Evolutionary conservation across 2,329 filamentous ascomycete species (phyloP), one percentile per base, ranked within the genome.

Genomic region (Monosporascus sp.): DNA sequence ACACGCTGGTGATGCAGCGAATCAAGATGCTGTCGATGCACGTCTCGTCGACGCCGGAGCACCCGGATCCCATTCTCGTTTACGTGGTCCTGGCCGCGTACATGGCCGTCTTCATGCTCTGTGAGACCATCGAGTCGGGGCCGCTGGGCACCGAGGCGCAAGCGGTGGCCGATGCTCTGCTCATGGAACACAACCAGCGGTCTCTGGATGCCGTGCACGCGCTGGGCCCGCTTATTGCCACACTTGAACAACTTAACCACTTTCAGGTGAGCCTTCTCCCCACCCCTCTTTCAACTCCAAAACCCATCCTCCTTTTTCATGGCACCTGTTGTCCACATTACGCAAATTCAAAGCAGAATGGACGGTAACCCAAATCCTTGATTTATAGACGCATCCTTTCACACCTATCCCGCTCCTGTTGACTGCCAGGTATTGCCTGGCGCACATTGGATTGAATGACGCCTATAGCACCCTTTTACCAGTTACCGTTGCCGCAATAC

Each of bases 321-420:
- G n/a, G n/a, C n/a, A n/a, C n/a, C n/a, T n/a, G n/a, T n/a, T n/a
- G n/a, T n/a, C n/a, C n/a, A n/a, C n/a, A n/a, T n/a, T n/a, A n/a
- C n/a, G n/a, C n/a, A n/a, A n/a, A n/a, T n/a, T n/a, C n/a, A n/a
- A n/a, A n/a, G n/a, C n/a, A n/a, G n/a, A n/a, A n/a, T n/a, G n/a
- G n/a, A n/a, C n/a, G n/a, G n/a, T n/a, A n/a, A n/a, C n/a, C n/a
- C n/a, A n/a, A n/a, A n/a, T n/a, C n/a, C n/a, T n/a, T n/a, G n/a
- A n/a, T n/a, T n/a, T n/a, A n/a, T n/a, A 54, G 52, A 54, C 49
- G 49, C 54, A 56, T 48, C 54, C 54, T 49, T 46, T 56, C 20
- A 56, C 54, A 6, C 51, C 54, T 9, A 56, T 56, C 44, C 54
- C 48, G 37, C 51, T 56, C n/a, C 31, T 56, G 6, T 28, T 48